A percentile compares a stretch with the other conserved stretches of the same genome.
phyloP scores from a whole-genome alignment of 768 basidiomycete species.

The Epithele typhae region DNA sequence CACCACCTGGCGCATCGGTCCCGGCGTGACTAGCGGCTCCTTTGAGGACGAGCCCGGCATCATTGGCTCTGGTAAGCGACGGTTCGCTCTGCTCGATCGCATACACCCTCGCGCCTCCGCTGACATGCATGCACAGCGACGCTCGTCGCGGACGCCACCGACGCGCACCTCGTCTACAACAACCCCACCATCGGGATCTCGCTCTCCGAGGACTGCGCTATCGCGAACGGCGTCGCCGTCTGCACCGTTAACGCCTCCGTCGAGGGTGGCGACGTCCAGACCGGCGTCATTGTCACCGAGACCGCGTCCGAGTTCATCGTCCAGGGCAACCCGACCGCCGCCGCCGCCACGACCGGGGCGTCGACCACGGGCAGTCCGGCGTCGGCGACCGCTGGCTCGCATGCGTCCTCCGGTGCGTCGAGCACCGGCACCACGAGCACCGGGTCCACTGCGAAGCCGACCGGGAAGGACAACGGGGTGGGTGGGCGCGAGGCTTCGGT shows the following conservation, averaged over 20 bases:
- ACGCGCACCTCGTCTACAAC: constrained; percentile 35
- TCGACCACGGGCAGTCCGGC: background rate
- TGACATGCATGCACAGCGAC: constrained; percentile 29
- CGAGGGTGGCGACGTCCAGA: background rate
- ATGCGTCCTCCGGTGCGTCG: background rate
- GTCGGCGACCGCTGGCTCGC: constrained; percentile 1
- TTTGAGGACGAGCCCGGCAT: constrained; percentile 27
- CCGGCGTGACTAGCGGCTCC: constrained; percentile 32
- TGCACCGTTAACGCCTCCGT: constrained; percentile 22
- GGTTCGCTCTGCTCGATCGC: background rate
- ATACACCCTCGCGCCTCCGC: too few relatives aligned
- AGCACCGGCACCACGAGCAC: background rate
- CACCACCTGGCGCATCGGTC: constrained; percentile 39
- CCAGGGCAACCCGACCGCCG: constrained; percentile 16
- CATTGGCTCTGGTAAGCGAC: constrained; percentile 34
- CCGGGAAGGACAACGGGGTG: too few relatives aligned
- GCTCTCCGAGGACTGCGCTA: constrained; percentile 24
- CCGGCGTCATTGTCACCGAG: constrained; percentile 16
- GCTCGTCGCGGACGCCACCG: constrained; percentile 39
- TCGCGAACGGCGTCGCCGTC: constrained; percentile 20
- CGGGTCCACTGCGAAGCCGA: too few relatives aligned
- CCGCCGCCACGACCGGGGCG: background rate
- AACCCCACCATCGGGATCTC: constrained; percentile 10
- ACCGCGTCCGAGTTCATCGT: constrained; percentile 25
- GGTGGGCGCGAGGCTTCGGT: too few relatives aligned